These are phyloP conservation scores for Solanum hybrid DNA, from an alignment of 305 asterid genomes.

Conservation along the genomic window DNA sequence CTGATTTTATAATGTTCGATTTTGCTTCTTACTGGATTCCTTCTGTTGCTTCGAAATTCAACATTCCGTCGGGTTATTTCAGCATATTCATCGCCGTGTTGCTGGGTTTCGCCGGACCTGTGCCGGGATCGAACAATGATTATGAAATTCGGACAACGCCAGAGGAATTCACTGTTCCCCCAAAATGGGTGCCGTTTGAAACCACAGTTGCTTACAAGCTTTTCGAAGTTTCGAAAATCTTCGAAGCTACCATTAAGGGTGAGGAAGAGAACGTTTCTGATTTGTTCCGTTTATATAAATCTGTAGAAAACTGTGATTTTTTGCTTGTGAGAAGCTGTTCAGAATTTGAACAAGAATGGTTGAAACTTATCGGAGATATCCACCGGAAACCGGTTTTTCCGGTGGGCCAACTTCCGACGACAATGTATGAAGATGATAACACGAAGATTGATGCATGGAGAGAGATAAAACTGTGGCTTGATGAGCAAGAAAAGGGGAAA, in stretches of 20 bases:
- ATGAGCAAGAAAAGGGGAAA: not conserved
- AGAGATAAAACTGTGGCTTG: slow-evolving; percentile 11
- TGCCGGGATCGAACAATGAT: no score
- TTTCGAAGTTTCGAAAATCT: slow-evolving; percentile 6
- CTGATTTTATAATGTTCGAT: slow-evolving; percentile 34
- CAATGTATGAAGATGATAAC: not conserved
- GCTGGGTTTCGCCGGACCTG: no score
- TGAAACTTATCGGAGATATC: not conserved
- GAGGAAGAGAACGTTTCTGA: slow-evolving; percentile 9
- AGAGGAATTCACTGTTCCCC: slow-evolving; percentile 30
- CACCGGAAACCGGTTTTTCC: slow-evolving; percentile 17
- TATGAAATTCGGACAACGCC: slow-evolving; percentile 10
- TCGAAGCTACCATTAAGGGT: not conserved
- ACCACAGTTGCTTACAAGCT: slow-evolving; percentile 14
- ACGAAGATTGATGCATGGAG: slow-evolving; percentile 11
- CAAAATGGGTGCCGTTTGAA: slow-evolving; percentile 31
- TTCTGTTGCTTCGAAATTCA: not conserved
- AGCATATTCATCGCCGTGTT: no score
- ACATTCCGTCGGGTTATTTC: no score
- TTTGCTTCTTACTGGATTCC: slow-evolving; percentile 28
- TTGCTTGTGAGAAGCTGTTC: slow-evolving; percentile 1
- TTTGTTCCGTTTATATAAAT: not conserved
- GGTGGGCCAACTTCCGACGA: slow-evolving; percentile 25
- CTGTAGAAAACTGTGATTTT: not conserved
- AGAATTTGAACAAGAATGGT: slow-evolving; percentile 17